phyloP scores from a whole-genome alignment of 345 rosid genomes.

The Salix suchowensis region DNA sequence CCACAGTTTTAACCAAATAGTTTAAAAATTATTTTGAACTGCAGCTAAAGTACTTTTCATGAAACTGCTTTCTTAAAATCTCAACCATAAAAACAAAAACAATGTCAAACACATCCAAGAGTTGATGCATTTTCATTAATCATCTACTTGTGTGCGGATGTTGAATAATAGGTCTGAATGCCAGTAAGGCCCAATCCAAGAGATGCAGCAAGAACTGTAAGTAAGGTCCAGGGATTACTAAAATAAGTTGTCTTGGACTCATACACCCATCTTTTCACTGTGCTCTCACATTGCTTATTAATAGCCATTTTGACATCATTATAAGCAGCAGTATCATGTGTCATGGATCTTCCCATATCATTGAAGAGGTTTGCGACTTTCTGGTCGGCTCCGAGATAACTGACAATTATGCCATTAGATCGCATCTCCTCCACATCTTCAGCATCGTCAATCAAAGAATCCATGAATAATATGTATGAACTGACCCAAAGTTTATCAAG shows the following conservation, averaged over 20 bases:
- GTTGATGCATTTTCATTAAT: too few relatives aligned
- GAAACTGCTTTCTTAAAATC: too few relatives aligned
- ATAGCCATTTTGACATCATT: neutral
- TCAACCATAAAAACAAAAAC: too few relatives aligned
- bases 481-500: neutral
- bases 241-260: slow-evolving; percentile 4
- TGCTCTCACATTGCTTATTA: neutral
- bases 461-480: too few relatives aligned
- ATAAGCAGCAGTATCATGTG: neutral
- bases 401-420: slow-evolving; percentile 2
- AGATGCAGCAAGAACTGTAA: slow-evolving; percentile 8
- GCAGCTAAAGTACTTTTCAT: too few relatives aligned
- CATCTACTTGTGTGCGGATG: too few relatives aligned
- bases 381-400: slow-evolving; percentile 11
- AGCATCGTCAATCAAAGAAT: too few relatives aligned
- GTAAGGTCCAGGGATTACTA: slow-evolving; percentile 6
- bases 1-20: too few relatives aligned
- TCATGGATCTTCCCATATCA: slow-evolving; percentile 7
- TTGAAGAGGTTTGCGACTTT: slow-evolving; percentile 14
- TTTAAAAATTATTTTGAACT: too few relatives aligned
- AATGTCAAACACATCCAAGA: too few relatives aligned
- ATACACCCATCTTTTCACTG: neutral
- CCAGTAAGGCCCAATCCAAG: neutral
- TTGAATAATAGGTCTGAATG: slow-evolving; percentile 1
- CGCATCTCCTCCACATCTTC: neutral